Percentiles rank a stretch among this genome's conserved stretches.
These are phyloP conservation scores for Zelopaecilomyces penicillatus DNA, from an alignment of 2,329 filamentous ascomycete genomes.

Conservation along the genomic window DNA sequence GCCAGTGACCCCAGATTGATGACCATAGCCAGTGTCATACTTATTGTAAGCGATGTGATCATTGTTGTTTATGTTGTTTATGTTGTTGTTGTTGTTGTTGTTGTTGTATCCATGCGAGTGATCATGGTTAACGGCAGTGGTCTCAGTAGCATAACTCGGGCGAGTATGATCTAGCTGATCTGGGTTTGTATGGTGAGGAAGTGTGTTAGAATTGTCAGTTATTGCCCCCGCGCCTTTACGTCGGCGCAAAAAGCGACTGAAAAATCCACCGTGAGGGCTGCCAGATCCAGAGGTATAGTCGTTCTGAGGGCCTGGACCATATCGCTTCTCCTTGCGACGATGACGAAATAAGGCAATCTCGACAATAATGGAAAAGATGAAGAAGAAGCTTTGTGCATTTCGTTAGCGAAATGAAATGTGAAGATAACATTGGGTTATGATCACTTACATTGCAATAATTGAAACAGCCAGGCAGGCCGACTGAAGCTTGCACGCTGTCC, in stretches of 20 bases:
- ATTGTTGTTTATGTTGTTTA: constrained; percentile 5
- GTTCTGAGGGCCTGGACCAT: constrained; percentile 41
- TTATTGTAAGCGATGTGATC: constrained; percentile 16
- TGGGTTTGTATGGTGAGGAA: constrained; percentile 33
- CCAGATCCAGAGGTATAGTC: constrained; percentile 54
- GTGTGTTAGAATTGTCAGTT: constrained; percentile 20
- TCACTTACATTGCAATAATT: constrained; percentile 62
- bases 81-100: constrained; percentile 20
- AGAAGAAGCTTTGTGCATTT: constrained; percentile 51
- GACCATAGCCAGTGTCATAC: constrained; percentile 20
- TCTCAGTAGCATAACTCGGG: constrained; percentile 34
- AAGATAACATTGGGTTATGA: neutral
- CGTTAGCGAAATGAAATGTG: neutral
- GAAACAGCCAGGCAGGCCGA: constrained; percentile 69
- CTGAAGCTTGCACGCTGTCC: constrained; percentile 62
- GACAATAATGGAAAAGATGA: constrained; percentile 61
- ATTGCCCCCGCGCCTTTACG: constrained; percentile 13
- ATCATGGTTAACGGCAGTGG: constrained; percentile 24
- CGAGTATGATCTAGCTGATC: constrained; percentile 30
- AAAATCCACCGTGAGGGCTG: constrained; percentile 19
- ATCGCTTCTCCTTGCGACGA: constrained; percentile 67
- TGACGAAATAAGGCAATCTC: constrained; percentile 61
- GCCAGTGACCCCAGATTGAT: neutral
- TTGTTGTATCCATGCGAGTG: constrained; percentile 18
- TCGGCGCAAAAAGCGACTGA: constrained; percentile 26